Evolutionary conservation across 768 basidiomycete species (phyloP).

Genomic region (Lyophyllum semitale): DNA sequence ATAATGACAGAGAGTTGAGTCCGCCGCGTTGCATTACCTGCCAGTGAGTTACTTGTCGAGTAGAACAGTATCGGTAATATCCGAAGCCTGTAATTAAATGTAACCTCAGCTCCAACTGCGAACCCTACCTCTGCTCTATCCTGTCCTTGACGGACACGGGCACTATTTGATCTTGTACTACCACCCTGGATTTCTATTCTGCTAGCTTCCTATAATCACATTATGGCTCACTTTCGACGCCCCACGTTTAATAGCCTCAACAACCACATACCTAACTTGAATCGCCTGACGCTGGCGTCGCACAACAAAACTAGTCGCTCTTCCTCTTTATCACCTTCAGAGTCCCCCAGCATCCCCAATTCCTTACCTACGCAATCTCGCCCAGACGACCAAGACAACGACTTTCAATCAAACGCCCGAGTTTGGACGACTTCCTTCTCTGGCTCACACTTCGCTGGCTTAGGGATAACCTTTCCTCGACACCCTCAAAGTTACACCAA

Average conservation of each 20-base stretch:
- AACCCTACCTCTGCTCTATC: background rate
- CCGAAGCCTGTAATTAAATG: background rate
- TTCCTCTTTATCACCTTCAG: slow-evolving; percentile 25
- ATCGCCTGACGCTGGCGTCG: slow-evolving; percentile 30
- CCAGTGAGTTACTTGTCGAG: too few relatives aligned
- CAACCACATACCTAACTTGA: slow-evolving; percentile 13
- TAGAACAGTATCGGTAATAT: background rate
- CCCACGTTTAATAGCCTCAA: slow-evolving; percentile 14
- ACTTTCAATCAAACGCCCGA: slow-evolving; percentile 38
- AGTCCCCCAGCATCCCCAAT: slow-evolving; percentile 14
- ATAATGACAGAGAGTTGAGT: slow-evolving; percentile 8
- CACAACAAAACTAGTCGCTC: slow-evolving; percentile 22
- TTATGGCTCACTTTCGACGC: slow-evolving; percentile 14
- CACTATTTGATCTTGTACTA: background rate
- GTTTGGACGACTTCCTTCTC: slow-evolving; percentile 17
- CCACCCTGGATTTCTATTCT: background rate
- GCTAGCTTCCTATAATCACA: background rate
- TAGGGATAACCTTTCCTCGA: slow-evolving; percentile 15
- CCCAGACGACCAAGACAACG: slow-evolving; percentile 21
- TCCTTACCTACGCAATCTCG: slow-evolving; percentile 14
- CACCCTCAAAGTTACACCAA: background rate
- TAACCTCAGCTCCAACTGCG: background rate
- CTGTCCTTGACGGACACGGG: slow-evolving; percentile 17
- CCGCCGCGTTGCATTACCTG: too few relatives aligned
- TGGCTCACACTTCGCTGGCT: slow-evolving; percentile 21